Conservation (phyloP, 345 rosid species). For the Microthlaspi erraticum region DNA sequence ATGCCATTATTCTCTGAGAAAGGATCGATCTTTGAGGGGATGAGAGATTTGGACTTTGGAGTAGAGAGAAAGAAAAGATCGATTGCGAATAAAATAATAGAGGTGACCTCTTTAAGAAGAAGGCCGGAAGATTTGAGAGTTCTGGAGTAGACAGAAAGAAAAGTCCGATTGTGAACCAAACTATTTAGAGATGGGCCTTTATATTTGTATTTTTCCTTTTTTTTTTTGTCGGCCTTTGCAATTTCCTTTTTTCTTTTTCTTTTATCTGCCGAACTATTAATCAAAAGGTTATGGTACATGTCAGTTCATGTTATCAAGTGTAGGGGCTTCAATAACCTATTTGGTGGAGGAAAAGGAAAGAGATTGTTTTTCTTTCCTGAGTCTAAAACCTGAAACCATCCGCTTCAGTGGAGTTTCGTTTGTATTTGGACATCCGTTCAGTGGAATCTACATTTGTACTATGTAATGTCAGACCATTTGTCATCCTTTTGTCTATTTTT, state of each 20-base stretch:
- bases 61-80: conserved; percentile 41
- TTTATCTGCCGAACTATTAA: background rate
- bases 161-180: no score
- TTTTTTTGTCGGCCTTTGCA: background rate
- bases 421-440: no score
- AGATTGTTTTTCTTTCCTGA: no score
- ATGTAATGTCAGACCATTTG: no score
- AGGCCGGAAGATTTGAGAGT: background rate
- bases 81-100: background rate
- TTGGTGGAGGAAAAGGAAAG: background rate
- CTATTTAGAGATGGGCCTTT: conserved; percentile 12
- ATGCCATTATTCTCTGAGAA: conserved; percentile 48
- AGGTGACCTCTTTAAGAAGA: background rate
- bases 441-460: no score
- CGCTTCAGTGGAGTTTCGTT: no score
- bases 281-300: background rate
- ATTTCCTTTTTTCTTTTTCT: background rate
- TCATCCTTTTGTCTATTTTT: no score
- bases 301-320: background rate
- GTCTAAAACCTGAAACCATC: no score
- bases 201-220: background rate
- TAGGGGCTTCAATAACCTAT: no score
- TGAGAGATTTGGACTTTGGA: no score
- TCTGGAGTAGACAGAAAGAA: no score
- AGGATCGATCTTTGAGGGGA: conserved; percentile 29